Base-by-base conservation (phyloP, 208 protist species). In the Crithidia fasciculata region DNA sequence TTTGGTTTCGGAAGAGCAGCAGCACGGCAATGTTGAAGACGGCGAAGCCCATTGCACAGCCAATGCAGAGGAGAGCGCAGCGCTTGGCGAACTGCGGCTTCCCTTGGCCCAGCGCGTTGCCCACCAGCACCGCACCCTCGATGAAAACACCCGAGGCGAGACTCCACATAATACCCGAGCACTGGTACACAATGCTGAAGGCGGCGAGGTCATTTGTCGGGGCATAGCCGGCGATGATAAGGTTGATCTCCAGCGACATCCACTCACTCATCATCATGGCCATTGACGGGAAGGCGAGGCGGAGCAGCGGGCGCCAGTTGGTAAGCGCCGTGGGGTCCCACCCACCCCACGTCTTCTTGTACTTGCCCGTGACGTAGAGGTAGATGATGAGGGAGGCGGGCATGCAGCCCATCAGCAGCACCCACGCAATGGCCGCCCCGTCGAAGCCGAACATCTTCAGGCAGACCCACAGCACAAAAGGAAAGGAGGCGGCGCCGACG, bases 261-360 rank as follows among this genome's bases (percentile, higher is more conserved):
- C 88, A 93, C 75, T 96, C 91, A 66, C 91, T 93, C 59, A 94
- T 56, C 76, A 91, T 90, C 86, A 94, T 90, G 19, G 71, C 80
- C 86, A 94, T 87, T 40, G 84, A 93, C 15, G 88, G 85, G 59
- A 96, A 62, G 7, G 88, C 83, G 16, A 96, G 87, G 43, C 66
- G 59, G 15, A 92, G 61, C 58, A 94, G 68, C 9, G 88, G 84
- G 37, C 63, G 70, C 88, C 86, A 96, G 64, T 94, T 83, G 15
- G 39, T 67, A n/a, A 86, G 76, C 44, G 88, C 87, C n/a, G 65
- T 70, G 39, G 73, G 66, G 62, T 87, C 77, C 87, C 86, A 91
- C 10, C 88, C 85, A 37, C 83, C 87, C 89, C 88, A 94, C 4
- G 84, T 94, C 47, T 84, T 76, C 57, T 83, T 85, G 78, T 94